Evolutionary conservation across 768 basidiomycete species (phyloP).

Genomic region (Leccinum obscurum): DNA sequence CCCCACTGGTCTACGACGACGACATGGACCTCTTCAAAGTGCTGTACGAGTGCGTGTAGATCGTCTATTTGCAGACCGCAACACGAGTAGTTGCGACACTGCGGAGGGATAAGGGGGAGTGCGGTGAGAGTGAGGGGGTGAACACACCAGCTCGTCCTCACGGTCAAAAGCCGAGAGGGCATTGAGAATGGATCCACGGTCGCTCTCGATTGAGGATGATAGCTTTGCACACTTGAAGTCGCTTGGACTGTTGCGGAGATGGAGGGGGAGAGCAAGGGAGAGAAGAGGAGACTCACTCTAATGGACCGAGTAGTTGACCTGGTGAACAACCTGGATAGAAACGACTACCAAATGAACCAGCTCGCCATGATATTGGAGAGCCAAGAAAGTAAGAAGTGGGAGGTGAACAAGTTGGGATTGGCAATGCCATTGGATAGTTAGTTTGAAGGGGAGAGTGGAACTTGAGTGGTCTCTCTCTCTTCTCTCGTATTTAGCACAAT

Average conservation of each 20-base stretch:
- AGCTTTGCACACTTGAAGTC: slow-evolving; percentile 49
- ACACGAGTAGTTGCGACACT: slow-evolving; percentile 89
- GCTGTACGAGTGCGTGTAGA: slow-evolving; percentile 83
- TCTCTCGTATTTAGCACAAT: slow-evolving; percentile 29
- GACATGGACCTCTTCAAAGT: slow-evolving; percentile 90
- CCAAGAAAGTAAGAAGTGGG: slow-evolving; percentile 54
- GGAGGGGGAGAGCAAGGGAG: not conserved
- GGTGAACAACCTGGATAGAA: slow-evolving; percentile 66
- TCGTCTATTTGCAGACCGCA: slow-evolving; percentile 79
- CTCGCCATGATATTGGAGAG: slow-evolving; percentile 71
- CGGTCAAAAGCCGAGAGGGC: slow-evolving; percentile 65
- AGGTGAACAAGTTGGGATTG: not conserved
- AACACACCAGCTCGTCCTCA: slow-evolving; percentile 71
- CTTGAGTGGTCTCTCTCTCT: slow-evolving; percentile 14
- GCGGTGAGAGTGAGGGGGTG: not conserved
- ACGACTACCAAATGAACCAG: slow-evolving; percentile 62
- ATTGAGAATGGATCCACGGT: slow-evolving; percentile 59
- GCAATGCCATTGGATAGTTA: slow-evolving; percentile 18
- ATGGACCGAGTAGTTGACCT: slow-evolving; percentile 56
- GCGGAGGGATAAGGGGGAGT: slow-evolving; percentile 1
- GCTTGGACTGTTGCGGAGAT: slow-evolving; percentile 34
- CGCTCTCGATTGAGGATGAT: slow-evolving; percentile 59
- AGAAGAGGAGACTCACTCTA: slow-evolving; percentile 57
- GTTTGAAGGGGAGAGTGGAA: not conserved
- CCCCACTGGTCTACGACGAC: slow-evolving; percentile 58